A percentile compares a stretch with the other conserved stretches of the same genome.
phyloP scores from a whole-genome alignment of 2,329 filamentous ascomycete species.

The Monosporascus sp. region DNA sequence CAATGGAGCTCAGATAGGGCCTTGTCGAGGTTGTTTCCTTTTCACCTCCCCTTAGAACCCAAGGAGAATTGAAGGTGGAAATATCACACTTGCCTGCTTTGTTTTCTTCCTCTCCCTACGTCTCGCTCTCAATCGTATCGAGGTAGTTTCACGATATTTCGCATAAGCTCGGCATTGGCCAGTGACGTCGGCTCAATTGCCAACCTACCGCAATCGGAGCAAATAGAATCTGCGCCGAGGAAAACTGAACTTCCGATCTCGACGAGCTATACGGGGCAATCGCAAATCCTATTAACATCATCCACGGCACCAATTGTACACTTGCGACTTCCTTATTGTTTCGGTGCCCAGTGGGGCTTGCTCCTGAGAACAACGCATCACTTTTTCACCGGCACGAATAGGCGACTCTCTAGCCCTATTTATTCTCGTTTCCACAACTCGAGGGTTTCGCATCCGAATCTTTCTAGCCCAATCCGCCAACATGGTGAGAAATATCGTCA shows the following conservation, averaged over 20 bases:
- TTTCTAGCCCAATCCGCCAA: constrained; percentile 12
- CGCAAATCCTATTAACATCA: too few species aligned
- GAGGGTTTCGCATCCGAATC: neutral
- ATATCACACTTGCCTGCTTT: neutral
- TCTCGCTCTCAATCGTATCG: neutral
- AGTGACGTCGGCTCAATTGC: constrained; percentile 1
- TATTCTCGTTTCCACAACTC: neutral
- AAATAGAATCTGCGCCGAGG: constrained; percentile 5
- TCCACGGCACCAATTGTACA: too few species aligned
- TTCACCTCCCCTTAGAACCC: too few species aligned
- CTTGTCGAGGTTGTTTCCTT: neutral
- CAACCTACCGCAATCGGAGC: constrained; percentile 14
- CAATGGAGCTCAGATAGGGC: neutral
- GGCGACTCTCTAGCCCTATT: neutral
- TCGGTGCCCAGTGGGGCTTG: too few species aligned
- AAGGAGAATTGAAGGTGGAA: neutral
- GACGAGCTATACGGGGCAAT: too few species aligned
- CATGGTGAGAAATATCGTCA: constrained; percentile 94
- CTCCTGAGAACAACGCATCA: too few species aligned
- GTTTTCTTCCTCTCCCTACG: neutral
- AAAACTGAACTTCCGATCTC: neutral
- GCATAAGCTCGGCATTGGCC: neutral
- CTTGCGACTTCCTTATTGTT: too few species aligned
- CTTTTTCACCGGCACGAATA: too few species aligned
- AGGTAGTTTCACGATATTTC: neutral